Conservation (phyloP, 148 eudicot species). For the Fallopia convolvulus region DNA sequence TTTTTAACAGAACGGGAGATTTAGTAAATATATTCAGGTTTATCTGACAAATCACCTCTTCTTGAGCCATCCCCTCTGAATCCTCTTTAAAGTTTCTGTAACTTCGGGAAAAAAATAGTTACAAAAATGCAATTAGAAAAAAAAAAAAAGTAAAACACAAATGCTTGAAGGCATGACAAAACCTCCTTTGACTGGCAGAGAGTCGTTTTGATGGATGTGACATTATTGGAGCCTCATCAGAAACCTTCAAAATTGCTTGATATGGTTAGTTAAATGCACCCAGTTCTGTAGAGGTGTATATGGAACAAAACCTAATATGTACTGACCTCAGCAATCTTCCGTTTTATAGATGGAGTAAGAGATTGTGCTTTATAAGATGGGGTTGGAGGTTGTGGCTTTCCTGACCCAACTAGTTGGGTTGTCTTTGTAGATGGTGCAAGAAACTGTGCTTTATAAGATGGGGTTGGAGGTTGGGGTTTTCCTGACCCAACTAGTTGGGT, state of each 20-base stretch:
- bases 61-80: neutral
- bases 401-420: neutral
- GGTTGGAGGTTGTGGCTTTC: slow-evolving; percentile 1
- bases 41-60: neutral
- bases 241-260: neutral
- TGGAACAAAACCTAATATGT: neutral
- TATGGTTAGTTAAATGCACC: neutral
- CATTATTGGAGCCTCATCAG: neutral
- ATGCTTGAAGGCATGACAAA: neutral
- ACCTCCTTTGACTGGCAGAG: neutral
- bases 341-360: neutral
- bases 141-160: neutral
- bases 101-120: neutral
- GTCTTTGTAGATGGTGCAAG: neutral
- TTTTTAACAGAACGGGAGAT: neutral
- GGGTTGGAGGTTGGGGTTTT: neutral
- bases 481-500: neutral
- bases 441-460: neutral
- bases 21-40: neutral
- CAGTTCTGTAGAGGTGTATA: neutral
- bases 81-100: neutral
- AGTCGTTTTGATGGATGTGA: slow-evolving; percentile 7
- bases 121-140: slow-evolving; percentile 5
- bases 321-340: slow-evolving; percentile 11
- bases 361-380: neutral